Evolutionary conservation across 73 alveolate species (phyloP).

Genomic region (Uronychia setigera): DNA sequence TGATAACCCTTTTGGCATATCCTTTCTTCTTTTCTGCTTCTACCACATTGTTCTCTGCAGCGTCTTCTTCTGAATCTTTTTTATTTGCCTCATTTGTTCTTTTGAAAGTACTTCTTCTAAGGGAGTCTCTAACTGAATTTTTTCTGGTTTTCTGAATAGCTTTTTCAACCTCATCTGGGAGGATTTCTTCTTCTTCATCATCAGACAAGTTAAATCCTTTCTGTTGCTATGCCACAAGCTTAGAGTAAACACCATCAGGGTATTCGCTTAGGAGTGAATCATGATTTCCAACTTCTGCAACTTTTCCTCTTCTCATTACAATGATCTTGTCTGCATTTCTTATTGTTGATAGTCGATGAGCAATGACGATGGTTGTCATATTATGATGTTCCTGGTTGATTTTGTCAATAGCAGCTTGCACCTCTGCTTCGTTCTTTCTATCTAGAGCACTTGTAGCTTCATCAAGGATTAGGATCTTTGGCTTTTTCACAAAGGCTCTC

Average conservation of each 20-base stretch:
- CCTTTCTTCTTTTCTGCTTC: slow-evolving; percentile 21
- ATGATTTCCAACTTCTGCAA: slow-evolving; percentile 89
- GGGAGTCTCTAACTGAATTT: not conserved
- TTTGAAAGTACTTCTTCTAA: not conserved
- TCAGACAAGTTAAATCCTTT: not conserved
- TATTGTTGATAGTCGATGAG: slow-evolving; percentile 94
- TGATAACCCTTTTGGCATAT: slow-evolving; percentile 10
- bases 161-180: not conserved
- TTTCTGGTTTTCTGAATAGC: not conserved
- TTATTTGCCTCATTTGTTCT: not conserved
- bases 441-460: slow-evolving; percentile 83
- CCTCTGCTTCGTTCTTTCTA: slow-evolving; percentile 67
- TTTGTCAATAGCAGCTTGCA: slow-evolving; percentile 62
- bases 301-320: slow-evolving; percentile 85
- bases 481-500: slow-evolving; percentile 71
- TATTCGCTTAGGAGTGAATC: slow-evolving; percentile 66
- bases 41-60: not conserved
- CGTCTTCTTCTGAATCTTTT: not conserved
- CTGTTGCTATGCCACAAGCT: slow-evolving; percentile 61
- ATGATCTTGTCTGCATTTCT: slow-evolving; percentile 88
- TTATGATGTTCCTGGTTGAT: not conserved
- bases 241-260: slow-evolving; percentile 66
- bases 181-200: not conserved
- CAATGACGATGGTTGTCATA: slow-evolving; percentile 68
- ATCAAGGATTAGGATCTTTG: slow-evolving; percentile 70